Percentiles rank a stretch among this genome's conserved stretches.
Conservation (phyloP, 495 filamentous ascomycete genomes). For the Penicillium goetzii region DNA sequence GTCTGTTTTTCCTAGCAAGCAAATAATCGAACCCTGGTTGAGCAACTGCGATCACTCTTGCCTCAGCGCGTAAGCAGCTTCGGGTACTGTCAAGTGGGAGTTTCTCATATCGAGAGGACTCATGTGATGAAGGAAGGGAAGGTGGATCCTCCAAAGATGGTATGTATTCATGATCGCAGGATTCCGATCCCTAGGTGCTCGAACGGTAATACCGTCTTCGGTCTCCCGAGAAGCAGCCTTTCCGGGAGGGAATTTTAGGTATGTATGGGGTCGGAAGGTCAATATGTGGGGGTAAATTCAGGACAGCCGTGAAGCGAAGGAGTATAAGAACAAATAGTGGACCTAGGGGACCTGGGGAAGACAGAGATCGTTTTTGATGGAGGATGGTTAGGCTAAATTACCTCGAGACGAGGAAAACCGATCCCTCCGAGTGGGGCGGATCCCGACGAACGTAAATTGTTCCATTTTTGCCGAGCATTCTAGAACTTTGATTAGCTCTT, state of each 20-base stretch:
- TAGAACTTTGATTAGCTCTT: background rate
- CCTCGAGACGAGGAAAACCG: background rate
- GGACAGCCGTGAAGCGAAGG: background rate
- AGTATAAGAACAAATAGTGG: background rate
- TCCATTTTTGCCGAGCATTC: slow-evolving; percentile 2
- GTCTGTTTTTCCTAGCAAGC: too few relatives aligned
- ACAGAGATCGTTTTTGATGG: background rate
- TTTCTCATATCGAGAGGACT: background rate
- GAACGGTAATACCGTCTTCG: background rate
- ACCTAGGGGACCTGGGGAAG: background rate
- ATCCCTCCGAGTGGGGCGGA: background rate
- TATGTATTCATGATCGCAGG: background rate
- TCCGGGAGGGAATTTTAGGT: background rate
- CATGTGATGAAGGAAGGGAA: background rate
- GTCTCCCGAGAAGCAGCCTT: background rate
- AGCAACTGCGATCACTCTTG: background rate
- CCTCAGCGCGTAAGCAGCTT: background rate
- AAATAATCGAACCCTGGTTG: too few relatives aligned
- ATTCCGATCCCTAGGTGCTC: background rate
- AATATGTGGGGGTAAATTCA: background rate
- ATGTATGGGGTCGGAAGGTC: background rate
- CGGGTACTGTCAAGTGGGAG: background rate
- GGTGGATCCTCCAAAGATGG: background rate
- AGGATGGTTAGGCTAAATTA: background rate
- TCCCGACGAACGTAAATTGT: background rate